A percentile compares a stretch with the other conserved stretches of the same genome.
Evolutionary conservation across 345 rosid genomes (phyloP).

Genomic region (Lumnitzera racemosa): DNA sequence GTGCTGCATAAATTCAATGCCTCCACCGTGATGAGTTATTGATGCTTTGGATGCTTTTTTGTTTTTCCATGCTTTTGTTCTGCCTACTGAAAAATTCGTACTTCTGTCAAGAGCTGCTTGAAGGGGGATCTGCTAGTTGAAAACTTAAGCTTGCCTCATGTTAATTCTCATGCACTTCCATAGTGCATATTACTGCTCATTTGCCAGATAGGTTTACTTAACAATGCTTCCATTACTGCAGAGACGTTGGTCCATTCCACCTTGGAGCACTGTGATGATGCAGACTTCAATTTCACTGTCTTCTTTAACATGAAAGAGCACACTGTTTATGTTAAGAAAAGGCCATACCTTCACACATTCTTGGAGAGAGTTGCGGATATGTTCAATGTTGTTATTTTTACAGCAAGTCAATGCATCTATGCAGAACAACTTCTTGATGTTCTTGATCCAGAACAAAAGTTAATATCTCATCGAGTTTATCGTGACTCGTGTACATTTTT

Average conservation of each 20-base stretch:
- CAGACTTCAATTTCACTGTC: conserved; percentile 78
- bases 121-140: too few relatives aligned
- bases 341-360: conserved; percentile 77
- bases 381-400: conserved; percentile 79
- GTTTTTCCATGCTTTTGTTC: too few relatives aligned
- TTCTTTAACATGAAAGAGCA: conserved; percentile 88
- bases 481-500: conserved; percentile 84
- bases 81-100: too few relatives aligned
- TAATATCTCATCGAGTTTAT: conserved; percentile 68
- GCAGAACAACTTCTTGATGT: conserved; percentile 78
- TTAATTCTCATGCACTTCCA: too few relatives aligned
- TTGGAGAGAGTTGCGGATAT: conserved; percentile 82
- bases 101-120: too few relatives aligned
- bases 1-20: too few relatives aligned
- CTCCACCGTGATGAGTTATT: too few relatives aligned
- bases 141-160: too few relatives aligned
- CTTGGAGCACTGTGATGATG: conserved; percentile 60
- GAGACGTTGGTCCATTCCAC: conserved; percentile 95
- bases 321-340: conserved; percentile 71
- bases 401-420: conserved; percentile 95
- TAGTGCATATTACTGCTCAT: too few relatives aligned
- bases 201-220: too few relatives aligned
- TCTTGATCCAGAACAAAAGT: conserved; percentile 65
- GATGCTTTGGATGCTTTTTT: too few relatives aligned
- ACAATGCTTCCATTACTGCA: conserved; percentile 23